Percentiles rank a stretch among this genome's conserved stretches.
Conservation (phyloP, 352 stramenopile genomes). For the Phytopythium vexans region DNA sequence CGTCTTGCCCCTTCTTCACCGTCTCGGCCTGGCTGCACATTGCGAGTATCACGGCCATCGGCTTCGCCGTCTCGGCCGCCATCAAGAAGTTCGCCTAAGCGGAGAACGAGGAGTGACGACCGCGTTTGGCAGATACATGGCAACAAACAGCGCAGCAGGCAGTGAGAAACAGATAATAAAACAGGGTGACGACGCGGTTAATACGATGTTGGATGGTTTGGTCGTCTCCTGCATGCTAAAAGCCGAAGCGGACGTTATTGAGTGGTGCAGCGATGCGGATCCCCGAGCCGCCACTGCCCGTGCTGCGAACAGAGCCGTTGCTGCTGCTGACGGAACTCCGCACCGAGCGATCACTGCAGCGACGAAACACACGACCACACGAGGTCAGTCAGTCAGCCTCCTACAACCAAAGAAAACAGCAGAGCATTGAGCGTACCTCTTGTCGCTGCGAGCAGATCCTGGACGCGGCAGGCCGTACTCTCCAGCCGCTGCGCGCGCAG, state of each 20-base stretch:
- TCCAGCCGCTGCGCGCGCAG: constrained; percentile 22
- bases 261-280: constrained; percentile 56
- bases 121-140: too few relatives aligned
- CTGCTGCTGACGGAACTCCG: constrained; percentile 36
- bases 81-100: constrained; percentile 59
- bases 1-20: constrained; percentile 74
- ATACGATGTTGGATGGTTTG: not conserved
- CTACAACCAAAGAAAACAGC: not conserved
- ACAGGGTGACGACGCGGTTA: not conserved
- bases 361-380: constrained; percentile 1
- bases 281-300: constrained; percentile 36
- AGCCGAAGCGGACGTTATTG: constrained; percentile 58
- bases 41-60: constrained; percentile 50
- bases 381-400: constrained; percentile 3
- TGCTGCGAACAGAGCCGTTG: constrained; percentile 27
- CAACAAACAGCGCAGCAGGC: too few relatives aligned
- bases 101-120: too few relatives aligned
- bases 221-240: constrained; percentile 21
- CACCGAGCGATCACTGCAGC: constrained; percentile 43
- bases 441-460: constrained; percentile 65
- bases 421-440: constrained; percentile 35
- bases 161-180: not conserved
- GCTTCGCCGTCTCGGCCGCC: constrained; percentile 37
- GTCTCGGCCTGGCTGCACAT: constrained; percentile 77
- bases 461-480: constrained; percentile 41